A percentile compares a stretch with the other conserved stretches of the same genome.
These are phyloP conservation scores for Metarhizium rileyi DNA, from an alignment of 2,329 filamentous ascomycete genomes.

Conservation along the genomic window DNA sequence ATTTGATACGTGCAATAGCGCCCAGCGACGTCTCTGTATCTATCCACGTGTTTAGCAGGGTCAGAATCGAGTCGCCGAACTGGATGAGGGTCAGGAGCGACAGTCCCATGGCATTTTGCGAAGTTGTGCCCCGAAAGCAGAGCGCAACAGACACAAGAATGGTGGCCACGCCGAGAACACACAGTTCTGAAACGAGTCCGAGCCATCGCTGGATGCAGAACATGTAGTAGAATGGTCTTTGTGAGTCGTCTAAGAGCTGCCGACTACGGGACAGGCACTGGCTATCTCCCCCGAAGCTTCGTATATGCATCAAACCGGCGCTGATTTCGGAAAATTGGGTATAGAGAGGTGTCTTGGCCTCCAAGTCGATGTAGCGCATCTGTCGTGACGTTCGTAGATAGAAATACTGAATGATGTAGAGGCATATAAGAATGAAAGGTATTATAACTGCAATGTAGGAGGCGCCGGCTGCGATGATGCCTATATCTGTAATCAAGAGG, in stretches of 20 bases:
- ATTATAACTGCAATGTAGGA: slow-evolving; percentile 36
- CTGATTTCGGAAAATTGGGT: slow-evolving; percentile 17
- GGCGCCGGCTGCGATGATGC: slow-evolving; percentile 29
- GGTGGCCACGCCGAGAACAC: slow-evolving; percentile 34
- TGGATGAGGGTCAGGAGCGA: not conserved
- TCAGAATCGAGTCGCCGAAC: not conserved
- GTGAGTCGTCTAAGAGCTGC: slow-evolving; percentile 22
- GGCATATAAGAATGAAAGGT: slow-evolving; percentile 28
- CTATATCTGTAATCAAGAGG: not conserved
- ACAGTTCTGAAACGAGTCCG: slow-evolving; percentile 34
- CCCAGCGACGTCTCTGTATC: slow-evolving; percentile 1
- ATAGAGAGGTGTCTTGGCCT: slow-evolving; percentile 18
- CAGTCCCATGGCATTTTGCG: slow-evolving; percentile 6
- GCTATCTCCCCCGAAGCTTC: slow-evolving; percentile 21
- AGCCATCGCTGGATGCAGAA: slow-evolving; percentile 41
- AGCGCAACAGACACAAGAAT: slow-evolving; percentile 32
- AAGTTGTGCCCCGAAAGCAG: slow-evolving; percentile 16
- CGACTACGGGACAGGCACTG: slow-evolving; percentile 10
- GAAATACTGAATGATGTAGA: slow-evolving; percentile 16
- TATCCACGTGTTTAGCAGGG: not conserved
- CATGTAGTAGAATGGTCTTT: slow-evolving; percentile 28
- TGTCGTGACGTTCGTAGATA: slow-evolving; percentile 22
- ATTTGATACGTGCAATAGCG: slow-evolving; percentile 1
- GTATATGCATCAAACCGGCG: slow-evolving; percentile 17
- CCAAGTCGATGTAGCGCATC: slow-evolving; percentile 18